Evolutionary conservation across 2,329 filamentous ascomycete species (phyloP).

Genomic region (Aspergillus luchuensis): DNA sequence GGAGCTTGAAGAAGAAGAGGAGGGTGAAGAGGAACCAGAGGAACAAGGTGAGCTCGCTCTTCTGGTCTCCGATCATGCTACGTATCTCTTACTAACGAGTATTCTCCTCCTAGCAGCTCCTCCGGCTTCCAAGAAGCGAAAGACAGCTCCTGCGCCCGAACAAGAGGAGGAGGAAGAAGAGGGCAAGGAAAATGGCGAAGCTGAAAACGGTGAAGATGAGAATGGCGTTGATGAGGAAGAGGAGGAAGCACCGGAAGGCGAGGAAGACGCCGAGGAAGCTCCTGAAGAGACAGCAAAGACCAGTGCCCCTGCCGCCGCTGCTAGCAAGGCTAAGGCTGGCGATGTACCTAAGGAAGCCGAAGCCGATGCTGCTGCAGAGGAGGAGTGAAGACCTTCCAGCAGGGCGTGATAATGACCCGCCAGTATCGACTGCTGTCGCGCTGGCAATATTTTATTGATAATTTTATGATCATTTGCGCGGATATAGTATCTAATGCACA

Average conservation of each 20-base stretch:
- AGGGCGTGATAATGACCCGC: background rate
- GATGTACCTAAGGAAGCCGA: constrained; percentile 37
- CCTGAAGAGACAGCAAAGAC: constrained; percentile 34
- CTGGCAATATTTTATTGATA: background rate
- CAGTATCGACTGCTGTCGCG: background rate
- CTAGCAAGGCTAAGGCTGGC: constrained; percentile 36
- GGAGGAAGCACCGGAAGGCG: constrained; percentile 21
- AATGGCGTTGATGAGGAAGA: constrained; percentile 22
- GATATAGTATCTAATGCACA: background rate
- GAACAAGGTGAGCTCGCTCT: constrained; percentile 22
- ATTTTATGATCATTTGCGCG: background rate
- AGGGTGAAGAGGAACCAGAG: constrained; percentile 29
- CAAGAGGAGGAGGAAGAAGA: constrained; percentile 16
- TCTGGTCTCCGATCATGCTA: background rate
- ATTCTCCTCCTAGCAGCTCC: constrained; percentile 19
- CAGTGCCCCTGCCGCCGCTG: constrained; percentile 37
- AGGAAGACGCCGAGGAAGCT: constrained; percentile 28
- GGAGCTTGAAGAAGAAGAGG: constrained; percentile 27
- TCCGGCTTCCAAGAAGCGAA: constrained; percentile 36
- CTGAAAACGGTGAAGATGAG: constrained; percentile 20
- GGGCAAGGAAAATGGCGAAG: constrained; percentile 24
- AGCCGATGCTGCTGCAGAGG: constrained; percentile 32
- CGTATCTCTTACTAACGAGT: background rate
- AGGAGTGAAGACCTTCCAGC: constrained; percentile 17
- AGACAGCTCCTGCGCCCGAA: constrained; percentile 30